phyloP scores from a whole-genome alignment of 768 basidiomycete genomes.

The Leucocoprinus leucothites region DNA sequence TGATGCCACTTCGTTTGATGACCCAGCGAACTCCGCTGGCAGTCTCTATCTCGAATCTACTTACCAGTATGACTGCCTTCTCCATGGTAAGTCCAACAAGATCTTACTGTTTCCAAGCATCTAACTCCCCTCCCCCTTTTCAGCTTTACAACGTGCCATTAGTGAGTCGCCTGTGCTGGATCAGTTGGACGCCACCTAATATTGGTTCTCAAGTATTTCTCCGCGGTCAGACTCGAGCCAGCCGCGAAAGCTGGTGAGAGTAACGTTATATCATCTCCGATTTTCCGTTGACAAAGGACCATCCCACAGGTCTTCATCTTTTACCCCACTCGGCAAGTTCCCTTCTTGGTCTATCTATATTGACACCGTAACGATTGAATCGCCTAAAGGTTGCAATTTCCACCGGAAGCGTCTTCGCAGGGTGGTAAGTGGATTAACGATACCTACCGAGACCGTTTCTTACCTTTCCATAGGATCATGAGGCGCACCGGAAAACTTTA shows the following conservation, averaged over 20 bases:
- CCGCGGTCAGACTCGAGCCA: slow-evolving; percentile 68
- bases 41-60: slow-evolving; percentile 76
- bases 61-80: slow-evolving; percentile 74
- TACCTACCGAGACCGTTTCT: slow-evolving; percentile 9
- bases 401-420: slow-evolving; percentile 81
- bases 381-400: slow-evolving; percentile 68
- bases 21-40: slow-evolving; percentile 77
- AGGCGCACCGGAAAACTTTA: slow-evolving; percentile 85
- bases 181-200: background rate
- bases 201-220: slow-evolving; percentile 61
- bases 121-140: slow-evolving; percentile 19
- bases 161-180: slow-evolving; percentile 37
- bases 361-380: slow-evolving; percentile 18
- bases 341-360: slow-evolving; percentile 10
- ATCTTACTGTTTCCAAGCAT: background rate
- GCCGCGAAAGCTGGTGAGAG: slow-evolving; percentile 68
- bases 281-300: slow-evolving; percentile 15
- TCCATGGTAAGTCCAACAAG: slow-evolving; percentile 57
- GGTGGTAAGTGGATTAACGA: slow-evolving; percentile 53
- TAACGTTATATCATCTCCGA: slow-evolving; percentile 10
- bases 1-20: slow-evolving; percentile 84
- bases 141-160: slow-evolving; percentile 86
- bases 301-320: slow-evolving; percentile 67
- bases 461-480: slow-evolving; percentile 61
- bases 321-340: slow-evolving; percentile 81